These are phyloP conservation scores for Wickerhamomyces sp. DNA, from an alignment of 1,139 yeast genomes.

Conservation along the genomic window DNA sequence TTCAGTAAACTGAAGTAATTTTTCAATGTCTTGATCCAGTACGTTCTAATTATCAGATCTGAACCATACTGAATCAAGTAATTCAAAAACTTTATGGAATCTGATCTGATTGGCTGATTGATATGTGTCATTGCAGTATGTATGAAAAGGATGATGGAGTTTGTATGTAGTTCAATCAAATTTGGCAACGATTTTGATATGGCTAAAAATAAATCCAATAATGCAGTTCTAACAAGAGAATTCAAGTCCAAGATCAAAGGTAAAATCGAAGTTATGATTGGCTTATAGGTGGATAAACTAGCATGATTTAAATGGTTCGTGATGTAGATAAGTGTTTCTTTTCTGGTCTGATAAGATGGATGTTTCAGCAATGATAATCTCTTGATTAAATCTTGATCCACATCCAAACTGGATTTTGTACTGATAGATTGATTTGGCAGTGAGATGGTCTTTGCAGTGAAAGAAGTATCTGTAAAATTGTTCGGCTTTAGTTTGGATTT, in stretches of 20 bases:
- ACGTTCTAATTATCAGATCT: slow-evolving; percentile 47
- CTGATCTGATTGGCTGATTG: slow-evolving; percentile 56
- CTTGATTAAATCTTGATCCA: slow-evolving; percentile 46
- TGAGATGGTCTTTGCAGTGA: slow-evolving; percentile 67
- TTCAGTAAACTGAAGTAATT: slow-evolving; percentile 54
- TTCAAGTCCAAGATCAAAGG: slow-evolving; percentile 62
- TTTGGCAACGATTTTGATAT: slow-evolving; percentile 49
- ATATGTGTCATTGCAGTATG: slow-evolving; percentile 95
- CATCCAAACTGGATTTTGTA: slow-evolving; percentile 19
- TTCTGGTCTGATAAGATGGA: slow-evolving; percentile 68
- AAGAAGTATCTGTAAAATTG: slow-evolving; percentile 81
- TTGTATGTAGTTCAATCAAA: slow-evolving; percentile 61
- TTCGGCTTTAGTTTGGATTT: slow-evolving; percentile 66
- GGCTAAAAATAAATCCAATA: slow-evolving; percentile 47
- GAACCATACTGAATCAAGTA: slow-evolving; percentile 45
- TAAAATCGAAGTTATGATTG: slow-evolving; percentile 48
- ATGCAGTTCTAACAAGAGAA: slow-evolving; percentile 56
- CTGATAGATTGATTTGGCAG: slow-evolving; percentile 45
- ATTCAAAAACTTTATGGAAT: slow-evolving; percentile 55
- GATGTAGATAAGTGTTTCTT: slow-evolving; percentile 58
- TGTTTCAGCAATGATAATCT: slow-evolving; percentile 70
- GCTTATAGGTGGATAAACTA: slow-evolving; percentile 47
- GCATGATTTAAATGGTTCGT: slow-evolving; percentile 36
- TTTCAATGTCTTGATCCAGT: slow-evolving; percentile 55
- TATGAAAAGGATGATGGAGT: slow-evolving; percentile 65